Base-by-base conservation (phyloP, 2,329 filamentous ascomycete genomes). In the Scopulariopsis brevicaulis region DNA sequence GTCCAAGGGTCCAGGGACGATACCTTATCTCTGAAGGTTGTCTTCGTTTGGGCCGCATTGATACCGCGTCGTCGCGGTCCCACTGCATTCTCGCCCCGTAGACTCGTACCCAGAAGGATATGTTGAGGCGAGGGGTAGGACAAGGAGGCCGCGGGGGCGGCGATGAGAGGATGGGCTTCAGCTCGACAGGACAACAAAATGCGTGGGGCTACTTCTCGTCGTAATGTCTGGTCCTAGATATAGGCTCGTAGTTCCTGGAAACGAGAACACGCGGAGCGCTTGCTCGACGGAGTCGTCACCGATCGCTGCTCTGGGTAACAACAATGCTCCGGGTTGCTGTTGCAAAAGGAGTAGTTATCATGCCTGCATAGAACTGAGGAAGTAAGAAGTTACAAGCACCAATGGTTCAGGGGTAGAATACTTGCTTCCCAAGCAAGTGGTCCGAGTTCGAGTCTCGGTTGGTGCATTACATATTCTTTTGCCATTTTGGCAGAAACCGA, bases 401-500 rank as follows among this genome's bases (percentile, higher is more conserved):
- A 32, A 52, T 56, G 55, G 55, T 56, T 56, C 43, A 56, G 28
- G 43, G 55, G 55, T 56, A 56, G 43, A 56, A 56, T 56, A 50
- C 43, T 56, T 51, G 55, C 55, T 56, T 56, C 55, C 55, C 55
- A 56, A 56, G 55, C 55, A 51, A 56, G 55, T 34, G 55, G 35
- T 52, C 55, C 55, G 55, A 52, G 55, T 56, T 56, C 55, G 55
- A 56, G 43, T 56, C 55, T 52, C 55, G 55, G 55, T 52, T 35
- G 40, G 46, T 50, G 54, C 54, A 56, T 48, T 48, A 20, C 18
- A n/a, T 48, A 20, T 51, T 56, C 35, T 48, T 50, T 25, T 56
- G n/a, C 22, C 6, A 5, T 40, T 40, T 3, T 40, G 14, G 15
- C 40, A 46, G 8, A 8, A 32, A 32, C 4, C 28, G 28, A 8